Conservation (phyloP, 768 basidiomycete species). For the Boletus pseudo-olivaceus region DNA sequence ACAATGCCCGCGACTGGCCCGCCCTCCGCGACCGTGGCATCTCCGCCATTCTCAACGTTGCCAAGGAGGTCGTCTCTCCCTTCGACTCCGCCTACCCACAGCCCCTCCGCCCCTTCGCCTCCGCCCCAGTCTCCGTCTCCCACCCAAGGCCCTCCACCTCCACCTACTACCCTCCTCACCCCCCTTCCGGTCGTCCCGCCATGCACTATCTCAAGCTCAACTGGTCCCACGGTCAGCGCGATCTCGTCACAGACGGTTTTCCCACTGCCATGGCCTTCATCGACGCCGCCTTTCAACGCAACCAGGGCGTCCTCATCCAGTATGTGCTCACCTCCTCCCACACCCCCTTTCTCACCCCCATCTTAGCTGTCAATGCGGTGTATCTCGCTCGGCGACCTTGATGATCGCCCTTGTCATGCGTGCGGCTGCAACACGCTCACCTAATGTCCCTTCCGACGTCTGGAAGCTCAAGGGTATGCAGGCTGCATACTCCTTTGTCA, state of each 20-base stretch:
- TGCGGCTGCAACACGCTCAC: constrained; percentile 68
- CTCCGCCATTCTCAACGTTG: constrained; percentile 83
- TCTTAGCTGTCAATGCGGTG: constrained; percentile 88
- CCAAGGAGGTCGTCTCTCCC: constrained; percentile 82
- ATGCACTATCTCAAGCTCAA: constrained; percentile 87
- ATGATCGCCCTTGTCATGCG: constrained; percentile 92
- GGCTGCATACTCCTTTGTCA: constrained; percentile 84
- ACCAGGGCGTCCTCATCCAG: constrained; percentile 83
- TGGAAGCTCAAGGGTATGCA: constrained; percentile 86
- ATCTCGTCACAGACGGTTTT: constrained; percentile 79
- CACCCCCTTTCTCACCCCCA: constrained; percentile 13
- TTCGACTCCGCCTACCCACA: constrained; percentile 50
- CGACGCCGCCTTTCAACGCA: constrained; percentile 70
- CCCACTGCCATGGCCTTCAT: constrained; percentile 77
- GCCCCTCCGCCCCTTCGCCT: constrained; percentile 57
- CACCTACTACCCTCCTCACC: constrained; percentile 66
- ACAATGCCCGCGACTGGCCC: constrained; percentile 83
- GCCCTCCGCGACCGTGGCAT: constrained; percentile 69
- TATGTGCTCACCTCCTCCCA: constrained; percentile 40
- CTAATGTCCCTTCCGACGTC: constrained; percentile 67
- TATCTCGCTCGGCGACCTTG: constrained; percentile 86
- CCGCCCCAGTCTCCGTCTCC: constrained; percentile 60
- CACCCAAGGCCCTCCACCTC: constrained; percentile 36
- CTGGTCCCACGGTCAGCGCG: constrained; percentile 94
- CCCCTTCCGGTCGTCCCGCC: constrained; percentile 64